phyloP scores from a whole-genome alignment of 495 filamentous ascomycete genomes.

The Aspergillus ellipticus region DNA sequence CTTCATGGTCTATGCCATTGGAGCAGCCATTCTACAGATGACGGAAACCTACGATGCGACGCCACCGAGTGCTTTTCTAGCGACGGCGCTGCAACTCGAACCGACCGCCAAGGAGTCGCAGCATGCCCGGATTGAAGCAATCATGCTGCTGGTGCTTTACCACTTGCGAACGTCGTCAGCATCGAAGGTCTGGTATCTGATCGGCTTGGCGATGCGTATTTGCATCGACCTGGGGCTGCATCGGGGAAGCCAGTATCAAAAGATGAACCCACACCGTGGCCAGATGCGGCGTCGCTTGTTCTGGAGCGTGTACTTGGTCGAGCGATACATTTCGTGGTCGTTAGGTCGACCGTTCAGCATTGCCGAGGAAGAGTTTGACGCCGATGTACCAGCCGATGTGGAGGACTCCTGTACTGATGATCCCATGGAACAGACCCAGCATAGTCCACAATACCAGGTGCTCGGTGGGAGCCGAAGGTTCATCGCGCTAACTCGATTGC shows the following conservation, averaged over 20 bases:
- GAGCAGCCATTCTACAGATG: constrained; percentile 32
- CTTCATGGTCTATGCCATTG: constrained; percentile 45
- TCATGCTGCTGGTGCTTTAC: constrained; percentile 38
- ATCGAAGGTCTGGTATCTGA: constrained; percentile 44
- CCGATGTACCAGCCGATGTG: constrained; percentile 27
- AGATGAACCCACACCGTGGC: constrained; percentile 24
- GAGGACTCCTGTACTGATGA: constrained; percentile 26
- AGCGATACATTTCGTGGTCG: constrained; percentile 35
- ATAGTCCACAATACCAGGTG: background rate
- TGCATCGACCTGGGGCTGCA: constrained; percentile 42
- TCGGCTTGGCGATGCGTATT: constrained; percentile 40
- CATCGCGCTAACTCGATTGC: constrained; percentile 32
- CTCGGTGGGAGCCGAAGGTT: constrained; percentile 18
- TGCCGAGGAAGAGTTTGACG: constrained; percentile 39
- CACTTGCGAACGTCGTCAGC: constrained; percentile 33
- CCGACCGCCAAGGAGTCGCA: constrained; percentile 28
- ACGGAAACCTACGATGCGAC: constrained; percentile 31
- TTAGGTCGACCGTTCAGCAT: constrained; percentile 40
- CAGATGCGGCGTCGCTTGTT: constrained; percentile 35
- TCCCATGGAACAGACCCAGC: background rate
- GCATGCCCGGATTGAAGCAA: constrained; percentile 36
- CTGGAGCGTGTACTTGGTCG: constrained; percentile 42
- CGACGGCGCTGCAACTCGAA: constrained; percentile 32
- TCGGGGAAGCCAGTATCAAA: constrained; percentile 21
- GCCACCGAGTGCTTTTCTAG: constrained; percentile 12